Conservation (phyloP, 1,139 yeast species). For the Geotrichum siamense region DNA sequence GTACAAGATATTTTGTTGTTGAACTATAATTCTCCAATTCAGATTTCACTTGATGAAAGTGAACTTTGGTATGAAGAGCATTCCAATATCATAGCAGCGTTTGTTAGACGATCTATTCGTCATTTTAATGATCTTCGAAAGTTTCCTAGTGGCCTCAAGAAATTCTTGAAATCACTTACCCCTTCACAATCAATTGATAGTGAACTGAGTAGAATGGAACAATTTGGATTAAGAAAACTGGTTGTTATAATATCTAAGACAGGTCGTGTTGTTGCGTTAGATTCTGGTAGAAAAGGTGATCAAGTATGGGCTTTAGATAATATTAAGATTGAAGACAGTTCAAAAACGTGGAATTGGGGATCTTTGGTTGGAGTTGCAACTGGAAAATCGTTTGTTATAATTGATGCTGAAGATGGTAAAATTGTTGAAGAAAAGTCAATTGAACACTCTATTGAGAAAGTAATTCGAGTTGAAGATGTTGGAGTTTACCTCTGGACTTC, state of each 20-base stretch:
- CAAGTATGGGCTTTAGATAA: slow-evolving; percentile 39
- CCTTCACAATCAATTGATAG: slow-evolving; percentile 4
- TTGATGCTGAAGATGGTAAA: slow-evolving; percentile 25
- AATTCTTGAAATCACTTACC: background rate
- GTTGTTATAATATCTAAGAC: slow-evolving; percentile 41
- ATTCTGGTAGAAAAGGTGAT: slow-evolving; percentile 37
- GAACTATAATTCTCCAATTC: slow-evolving; percentile 34
- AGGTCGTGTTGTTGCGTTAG: slow-evolving; percentile 43
- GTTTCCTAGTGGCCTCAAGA: slow-evolving; percentile 1
- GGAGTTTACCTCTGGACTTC: slow-evolving; percentile 22
- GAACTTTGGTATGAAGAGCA: slow-evolving; percentile 40
- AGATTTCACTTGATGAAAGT: slow-evolving; percentile 33
- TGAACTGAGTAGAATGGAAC: slow-evolving; percentile 20
- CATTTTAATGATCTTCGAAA: slow-evolving; percentile 31
- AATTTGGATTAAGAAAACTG: slow-evolving; percentile 47
- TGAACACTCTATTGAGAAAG: slow-evolving; percentile 13
- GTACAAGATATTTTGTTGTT: slow-evolving; percentile 38
- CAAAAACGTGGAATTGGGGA: slow-evolving; percentile 19
- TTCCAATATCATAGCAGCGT: slow-evolving; percentile 38
- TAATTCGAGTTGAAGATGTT: slow-evolving; percentile 9
- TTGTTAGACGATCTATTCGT: slow-evolving; percentile 38
- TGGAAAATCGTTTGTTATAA: slow-evolving; percentile 20
- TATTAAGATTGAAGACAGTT: slow-evolving; percentile 21
- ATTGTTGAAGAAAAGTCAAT: slow-evolving; percentile 5
- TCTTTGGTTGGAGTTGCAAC: slow-evolving; percentile 23